Evolutionary conservation across 1,284 basidiomycete species (phyloP).

Genomic region (Microbotryum silenes-acaulis): DNA sequence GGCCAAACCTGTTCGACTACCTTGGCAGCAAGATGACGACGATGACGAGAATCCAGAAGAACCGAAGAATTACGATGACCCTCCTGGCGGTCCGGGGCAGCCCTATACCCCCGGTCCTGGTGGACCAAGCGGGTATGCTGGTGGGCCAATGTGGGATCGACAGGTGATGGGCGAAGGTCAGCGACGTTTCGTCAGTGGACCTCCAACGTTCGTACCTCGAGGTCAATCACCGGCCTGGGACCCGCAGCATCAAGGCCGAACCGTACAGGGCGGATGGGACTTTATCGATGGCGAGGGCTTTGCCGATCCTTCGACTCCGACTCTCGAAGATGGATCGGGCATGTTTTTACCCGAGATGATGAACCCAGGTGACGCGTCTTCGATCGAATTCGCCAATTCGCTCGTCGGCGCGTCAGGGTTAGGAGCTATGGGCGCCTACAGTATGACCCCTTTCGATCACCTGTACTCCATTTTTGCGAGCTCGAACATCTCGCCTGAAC

Average conservation of each 20-base stretch:
- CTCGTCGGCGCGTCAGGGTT: conserved; percentile 14
- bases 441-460: conserved; percentile 93
- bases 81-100: no score
- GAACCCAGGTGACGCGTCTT: conserved; percentile 17
- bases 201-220: no score
- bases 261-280: not conserved
- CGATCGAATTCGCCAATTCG: conserved; percentile 30
- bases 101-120: no score
- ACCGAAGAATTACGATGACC: no score
- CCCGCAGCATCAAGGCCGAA: no score
- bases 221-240: no score
- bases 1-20: no score
- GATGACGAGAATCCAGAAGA: no score
- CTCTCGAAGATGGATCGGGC: not conserved
- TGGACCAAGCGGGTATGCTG: no score
- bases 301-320: not conserved
- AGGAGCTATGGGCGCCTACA: conserved; percentile 31
- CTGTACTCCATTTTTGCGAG: conserved; percentile 80
- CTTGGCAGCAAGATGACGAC: no score
- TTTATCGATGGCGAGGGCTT: not conserved
- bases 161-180: not conserved
- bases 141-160: conserved; percentile 5
- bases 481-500: conserved; percentile 72
- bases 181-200: not conserved
- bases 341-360: conserved; percentile 6